These are phyloP conservation scores for Batkoa obscura DNA, from an alignment of 371 early-diverging fungal species.

Conservation along the genomic window DNA sequence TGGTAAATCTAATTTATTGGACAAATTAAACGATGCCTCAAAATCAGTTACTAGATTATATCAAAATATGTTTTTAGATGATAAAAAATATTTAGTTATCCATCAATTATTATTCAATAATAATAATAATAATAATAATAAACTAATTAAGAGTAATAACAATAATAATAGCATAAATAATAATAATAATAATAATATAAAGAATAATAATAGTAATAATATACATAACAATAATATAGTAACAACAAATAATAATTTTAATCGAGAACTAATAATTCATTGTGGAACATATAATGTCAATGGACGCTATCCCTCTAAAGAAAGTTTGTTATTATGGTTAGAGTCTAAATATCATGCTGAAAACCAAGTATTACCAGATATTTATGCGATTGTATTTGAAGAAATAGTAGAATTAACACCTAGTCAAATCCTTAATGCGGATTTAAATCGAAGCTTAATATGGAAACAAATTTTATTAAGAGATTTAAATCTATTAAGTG, in stretches of 20 bases:
- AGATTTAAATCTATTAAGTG: neutral
- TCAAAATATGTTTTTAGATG: slow-evolving; percentile 84
- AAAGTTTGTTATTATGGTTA: slow-evolving; percentile 45
- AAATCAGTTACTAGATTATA: slow-evolving; percentile 82
- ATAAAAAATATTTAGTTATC: slow-evolving; percentile 74
- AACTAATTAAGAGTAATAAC: neutral
- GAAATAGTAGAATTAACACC: slow-evolving; percentile 86
- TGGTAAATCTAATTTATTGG: slow-evolving; percentile 67
- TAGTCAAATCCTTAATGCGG: slow-evolving; percentile 15
- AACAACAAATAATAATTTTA: neutral
- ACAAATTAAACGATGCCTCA: slow-evolving; percentile 64
- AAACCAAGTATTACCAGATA: slow-evolving; percentile 43
- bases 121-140: neutral
- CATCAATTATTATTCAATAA: slow-evolving; percentile 55
- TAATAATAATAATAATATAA: neutral
- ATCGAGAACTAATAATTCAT: slow-evolving; percentile 21
- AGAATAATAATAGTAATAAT: neutral
- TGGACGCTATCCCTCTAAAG: slow-evolving; percentile 46
- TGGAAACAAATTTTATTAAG: neutral
- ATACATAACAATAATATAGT: neutral
- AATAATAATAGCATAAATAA: neutral
- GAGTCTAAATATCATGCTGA: slow-evolving; percentile 13
- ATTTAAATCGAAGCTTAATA: neutral
- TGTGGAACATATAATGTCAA: slow-evolving; percentile 85
- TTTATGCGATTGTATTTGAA: slow-evolving; percentile 77